Percentiles rank a stretch among this genome's conserved stretches.
phyloP scores from a whole-genome alignment of 495 filamentous ascomycete genomes.

The Polyplosphaeria fusca region DNA sequence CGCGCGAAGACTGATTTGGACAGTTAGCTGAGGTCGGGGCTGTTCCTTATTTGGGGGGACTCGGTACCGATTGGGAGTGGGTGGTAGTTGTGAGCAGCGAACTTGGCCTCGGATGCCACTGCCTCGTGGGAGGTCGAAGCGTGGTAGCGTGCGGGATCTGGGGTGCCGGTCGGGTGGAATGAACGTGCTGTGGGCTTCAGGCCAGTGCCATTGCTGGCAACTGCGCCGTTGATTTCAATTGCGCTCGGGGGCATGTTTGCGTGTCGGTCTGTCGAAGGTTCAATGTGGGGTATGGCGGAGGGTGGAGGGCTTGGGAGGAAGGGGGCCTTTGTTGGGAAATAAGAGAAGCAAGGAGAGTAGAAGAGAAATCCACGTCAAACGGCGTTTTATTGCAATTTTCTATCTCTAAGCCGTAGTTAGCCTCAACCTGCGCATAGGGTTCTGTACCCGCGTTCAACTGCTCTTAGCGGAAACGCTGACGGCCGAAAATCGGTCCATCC shows the following conservation, averaged over 20 bases:
- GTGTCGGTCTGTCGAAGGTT: neutral
- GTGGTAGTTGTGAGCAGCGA: constrained; percentile 98
- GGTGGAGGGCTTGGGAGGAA: constrained; percentile 2
- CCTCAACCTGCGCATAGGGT: constrained; percentile 28
- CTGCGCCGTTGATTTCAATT: constrained; percentile 18
- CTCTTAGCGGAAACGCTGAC: constrained; percentile 4
- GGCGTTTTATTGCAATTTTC: neutral
- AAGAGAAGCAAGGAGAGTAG: too few relatives aligned
- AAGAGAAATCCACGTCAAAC: too few relatives aligned
- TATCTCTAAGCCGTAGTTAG: constrained; percentile 3
- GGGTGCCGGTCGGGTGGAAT: constrained; percentile 50
- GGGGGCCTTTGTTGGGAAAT: neutral
- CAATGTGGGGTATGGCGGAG: constrained; percentile 11
- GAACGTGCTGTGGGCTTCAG: constrained; percentile 37
- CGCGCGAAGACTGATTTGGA: constrained; percentile 53
- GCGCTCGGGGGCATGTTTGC: constrained; percentile 30
- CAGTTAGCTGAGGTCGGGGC: too few relatives aligned
- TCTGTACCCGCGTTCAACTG: neutral
- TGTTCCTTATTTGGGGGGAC: too few relatives aligned
- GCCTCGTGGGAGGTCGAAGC: constrained; percentile 73
- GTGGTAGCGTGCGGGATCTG: constrained; percentile 62
- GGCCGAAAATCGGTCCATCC: neutral
- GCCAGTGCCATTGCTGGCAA: constrained; percentile 15
- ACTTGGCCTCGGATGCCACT: constrained; percentile 74
- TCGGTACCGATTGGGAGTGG: constrained; percentile 74